A percentile compares a stretch with the other conserved stretches of the same genome.
These are phyloP conservation scores for Avena insularis DNA, from an alignment of 176 grass and related monocot genomes.

Conservation along the genomic window DNA sequence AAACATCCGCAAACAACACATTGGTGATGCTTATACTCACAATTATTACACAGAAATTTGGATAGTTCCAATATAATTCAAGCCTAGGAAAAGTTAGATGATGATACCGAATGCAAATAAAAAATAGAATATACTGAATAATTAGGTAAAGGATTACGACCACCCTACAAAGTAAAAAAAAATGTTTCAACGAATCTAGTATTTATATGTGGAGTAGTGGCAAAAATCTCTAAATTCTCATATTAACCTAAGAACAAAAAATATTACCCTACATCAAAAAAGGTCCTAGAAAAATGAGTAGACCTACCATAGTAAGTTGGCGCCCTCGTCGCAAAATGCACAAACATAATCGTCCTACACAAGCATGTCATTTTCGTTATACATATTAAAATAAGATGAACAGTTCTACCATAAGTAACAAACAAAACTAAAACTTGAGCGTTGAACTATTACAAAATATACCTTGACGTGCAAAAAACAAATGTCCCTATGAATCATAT, in stretches of 20 bases:
- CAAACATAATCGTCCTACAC: constrained; percentile 19
- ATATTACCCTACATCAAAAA: neutral
- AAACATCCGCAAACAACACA: constrained; percentile 14
- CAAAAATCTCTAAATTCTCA: neutral
- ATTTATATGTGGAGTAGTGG: neutral
- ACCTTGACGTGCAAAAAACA: neutral
- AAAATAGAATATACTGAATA: constrained; percentile 16
- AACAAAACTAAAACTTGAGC: neutral
- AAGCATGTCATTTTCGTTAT: neutral
- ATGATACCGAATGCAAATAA: neutral
- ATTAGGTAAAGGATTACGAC: constrained; percentile 9
- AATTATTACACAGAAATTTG: constrained; percentile 48
- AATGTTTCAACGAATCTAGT: neutral
- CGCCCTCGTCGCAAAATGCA: neutral
- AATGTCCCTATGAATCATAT: neutral
- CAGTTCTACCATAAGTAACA: neutral
- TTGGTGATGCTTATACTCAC: constrained; percentile 16
- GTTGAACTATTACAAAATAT: neutral
- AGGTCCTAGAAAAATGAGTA: neutral
- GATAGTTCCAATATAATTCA: constrained; percentile 36
- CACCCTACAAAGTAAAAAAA: neutral
- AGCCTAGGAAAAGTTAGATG: neutral
- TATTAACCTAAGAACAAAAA: neutral
- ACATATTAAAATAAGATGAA: neutral
- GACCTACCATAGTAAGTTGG: neutral